Conservation (phyloP, 1,284 basidiomycete genomes). For the Peniophora sp. region DNA sequence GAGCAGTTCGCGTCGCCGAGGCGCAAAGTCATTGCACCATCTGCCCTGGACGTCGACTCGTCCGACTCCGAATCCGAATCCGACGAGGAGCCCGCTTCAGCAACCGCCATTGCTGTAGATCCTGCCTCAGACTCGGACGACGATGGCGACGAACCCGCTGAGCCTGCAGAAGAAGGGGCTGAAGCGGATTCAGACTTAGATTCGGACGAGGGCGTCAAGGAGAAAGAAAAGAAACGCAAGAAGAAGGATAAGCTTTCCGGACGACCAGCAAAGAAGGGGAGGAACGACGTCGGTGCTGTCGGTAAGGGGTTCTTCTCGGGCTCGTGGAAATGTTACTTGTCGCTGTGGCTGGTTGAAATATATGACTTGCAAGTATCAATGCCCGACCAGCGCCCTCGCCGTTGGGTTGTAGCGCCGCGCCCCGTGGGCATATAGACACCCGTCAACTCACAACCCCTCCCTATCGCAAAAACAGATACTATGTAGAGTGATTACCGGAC, state of each 20-base stretch:
- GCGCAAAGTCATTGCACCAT: too few relatives aligned
- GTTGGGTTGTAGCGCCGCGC: too few relatives aligned
- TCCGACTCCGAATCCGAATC: slow-evolving; percentile 18
- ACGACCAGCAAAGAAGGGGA: slow-evolving; percentile 48
- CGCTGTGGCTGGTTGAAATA: too few relatives aligned
- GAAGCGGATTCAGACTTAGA: slow-evolving; percentile 26
- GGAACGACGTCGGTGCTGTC: slow-evolving; percentile 39
- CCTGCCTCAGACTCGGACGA: slow-evolving; percentile 11
- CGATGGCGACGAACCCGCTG: slow-evolving; percentile 1
- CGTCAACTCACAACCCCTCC: too few relatives aligned
- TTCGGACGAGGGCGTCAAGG: slow-evolving; percentile 23
- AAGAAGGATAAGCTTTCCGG: slow-evolving; percentile 37
- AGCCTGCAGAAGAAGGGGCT: slow-evolving; percentile 15
- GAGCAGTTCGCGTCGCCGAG: too few relatives aligned
- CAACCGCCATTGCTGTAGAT: slow-evolving; percentile 1
- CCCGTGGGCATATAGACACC: too few relatives aligned
- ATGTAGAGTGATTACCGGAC: too few relatives aligned
- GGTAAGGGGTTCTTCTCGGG: slow-evolving; percentile 66
- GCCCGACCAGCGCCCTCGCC: too few relatives aligned
- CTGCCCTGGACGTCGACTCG: slow-evolving; percentile 4
- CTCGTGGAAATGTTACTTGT: too few relatives aligned
- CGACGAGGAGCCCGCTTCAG: slow-evolving; percentile 28
- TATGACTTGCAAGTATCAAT: too few relatives aligned
- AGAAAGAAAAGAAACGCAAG: slow-evolving; percentile 51
- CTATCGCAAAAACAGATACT: too few relatives aligned